phyloP scores from a whole-genome alignment of 148 eudicot genomes.

The Silene conica region DNA sequence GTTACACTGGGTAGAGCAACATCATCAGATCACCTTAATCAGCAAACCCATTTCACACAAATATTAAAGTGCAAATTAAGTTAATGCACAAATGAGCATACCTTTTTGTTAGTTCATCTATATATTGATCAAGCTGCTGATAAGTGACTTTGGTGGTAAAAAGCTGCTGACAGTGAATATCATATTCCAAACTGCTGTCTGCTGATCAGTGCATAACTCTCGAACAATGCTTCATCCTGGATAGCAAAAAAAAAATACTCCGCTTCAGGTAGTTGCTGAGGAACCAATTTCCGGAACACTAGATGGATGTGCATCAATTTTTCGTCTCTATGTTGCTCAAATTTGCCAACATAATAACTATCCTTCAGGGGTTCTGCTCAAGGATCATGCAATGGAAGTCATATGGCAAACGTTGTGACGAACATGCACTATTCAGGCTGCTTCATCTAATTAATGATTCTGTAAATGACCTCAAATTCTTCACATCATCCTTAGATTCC shows the following conservation, averaged over 20 bases:
- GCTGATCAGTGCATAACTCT: neutral
- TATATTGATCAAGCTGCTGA: neutral
- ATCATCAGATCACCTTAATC: neutral
- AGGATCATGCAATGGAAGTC: too few relatives aligned
- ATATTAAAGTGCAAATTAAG: neutral
- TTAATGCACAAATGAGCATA: neutral
- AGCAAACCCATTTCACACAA: neutral
- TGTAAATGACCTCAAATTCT: conserved; percentile 4
- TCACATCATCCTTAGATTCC: neutral
- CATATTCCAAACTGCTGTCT: neutral
- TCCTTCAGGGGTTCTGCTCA: too few relatives aligned
- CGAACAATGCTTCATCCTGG: neutral
- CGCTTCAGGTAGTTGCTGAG: neutral
- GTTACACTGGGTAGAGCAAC: too few relatives aligned
- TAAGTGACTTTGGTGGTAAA: neutral
- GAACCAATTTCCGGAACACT: neutral
- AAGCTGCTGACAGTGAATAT: neutral
- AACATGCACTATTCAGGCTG: neutral
- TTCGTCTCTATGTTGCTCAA: too few relatives aligned
- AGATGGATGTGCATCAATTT: neutral
- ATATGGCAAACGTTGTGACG: too few relatives aligned
- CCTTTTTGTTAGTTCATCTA: neutral
- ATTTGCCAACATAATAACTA: too few relatives aligned
- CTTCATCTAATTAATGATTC: neutral
- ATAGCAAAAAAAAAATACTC: neutral